phyloP scores from a whole-genome alignment of 176 grass and related monocot genomes.

The Stipa capillata region DNA sequence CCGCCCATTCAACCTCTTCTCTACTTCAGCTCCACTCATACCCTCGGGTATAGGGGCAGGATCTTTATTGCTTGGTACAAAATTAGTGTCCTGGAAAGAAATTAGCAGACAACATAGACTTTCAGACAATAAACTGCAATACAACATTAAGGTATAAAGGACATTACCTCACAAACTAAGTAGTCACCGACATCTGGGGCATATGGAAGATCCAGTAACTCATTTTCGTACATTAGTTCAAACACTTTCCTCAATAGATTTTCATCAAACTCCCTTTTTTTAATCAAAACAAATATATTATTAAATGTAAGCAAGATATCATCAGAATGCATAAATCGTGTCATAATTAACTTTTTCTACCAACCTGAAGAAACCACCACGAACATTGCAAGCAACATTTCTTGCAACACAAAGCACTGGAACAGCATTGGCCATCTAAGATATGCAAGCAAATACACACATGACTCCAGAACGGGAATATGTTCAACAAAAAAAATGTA shows the following conservation, averaged over 20 bases:
- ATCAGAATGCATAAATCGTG: neutral
- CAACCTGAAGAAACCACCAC: conserved; percentile 96
- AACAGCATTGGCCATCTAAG: conserved; percentile 79
- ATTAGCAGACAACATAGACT: conserved; percentile 16
- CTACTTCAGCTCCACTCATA: conserved; percentile 75
- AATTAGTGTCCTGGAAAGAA: conserved; percentile 49
- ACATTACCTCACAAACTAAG: conserved; percentile 64
- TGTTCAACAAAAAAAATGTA: conserved; percentile 4
- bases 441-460: conserved; percentile 12
- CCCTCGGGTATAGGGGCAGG: conserved; percentile 64
- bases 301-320: conserved; percentile 7
- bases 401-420: conserved; percentile 96
- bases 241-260: conserved; percentile 74
- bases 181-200: conserved; percentile 90
- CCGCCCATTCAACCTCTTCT: conserved; percentile 55
- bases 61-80: conserved; percentile 51
- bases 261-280: conserved; percentile 80
- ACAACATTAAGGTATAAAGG: neutral
- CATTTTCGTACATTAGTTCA: conserved; percentile 80
- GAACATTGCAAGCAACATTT: conserved; percentile 97
- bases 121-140: conserved; percentile 17
- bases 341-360: neutral
- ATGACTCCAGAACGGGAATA: neutral
- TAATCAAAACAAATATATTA: neutral
- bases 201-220: conserved; percentile 78